These are phyloP conservation scores for Coelastrella sp. DNA, from an alignment of 139 green algal species.

Conservation along the genomic window DNA sequence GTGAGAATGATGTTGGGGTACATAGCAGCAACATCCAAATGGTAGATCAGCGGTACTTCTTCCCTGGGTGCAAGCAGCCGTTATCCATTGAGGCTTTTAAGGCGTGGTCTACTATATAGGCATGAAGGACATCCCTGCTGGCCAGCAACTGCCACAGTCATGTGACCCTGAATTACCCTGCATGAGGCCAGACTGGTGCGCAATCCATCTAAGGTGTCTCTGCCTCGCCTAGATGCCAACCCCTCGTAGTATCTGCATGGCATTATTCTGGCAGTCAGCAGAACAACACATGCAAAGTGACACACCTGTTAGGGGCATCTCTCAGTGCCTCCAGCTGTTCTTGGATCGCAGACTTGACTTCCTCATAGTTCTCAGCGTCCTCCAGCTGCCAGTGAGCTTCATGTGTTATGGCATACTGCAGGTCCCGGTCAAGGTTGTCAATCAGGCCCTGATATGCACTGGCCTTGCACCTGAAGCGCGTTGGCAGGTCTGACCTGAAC, in stretches of 20 bases:
- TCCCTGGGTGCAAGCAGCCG: constrained; percentile 58
- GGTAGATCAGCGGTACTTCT: constrained; percentile 96
- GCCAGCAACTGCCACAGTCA: no score
- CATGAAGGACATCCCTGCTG: no score
- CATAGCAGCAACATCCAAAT: constrained; percentile 99
- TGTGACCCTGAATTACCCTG: no score
- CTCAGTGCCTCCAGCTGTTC: constrained; percentile 79
- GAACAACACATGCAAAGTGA: not conserved
- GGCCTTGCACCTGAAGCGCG: constrained; percentile 83
- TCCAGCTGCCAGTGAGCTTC: constrained; percentile 77
- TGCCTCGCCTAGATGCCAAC: no score
- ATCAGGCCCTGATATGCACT: constrained; percentile 89
- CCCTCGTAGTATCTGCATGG: no score
- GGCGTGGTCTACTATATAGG: no score
- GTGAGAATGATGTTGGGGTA: constrained; percentile 99
- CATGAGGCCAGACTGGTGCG: no score
- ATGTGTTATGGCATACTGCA: constrained; percentile 85
- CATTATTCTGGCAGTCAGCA: not conserved
- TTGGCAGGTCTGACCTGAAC: constrained; percentile 95
- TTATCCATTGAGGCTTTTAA: no score
- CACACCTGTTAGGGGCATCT: constrained; percentile 77
- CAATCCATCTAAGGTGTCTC: no score
- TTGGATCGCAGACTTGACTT: constrained; percentile 69
- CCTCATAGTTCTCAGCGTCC: constrained; percentile 82
- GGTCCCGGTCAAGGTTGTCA: constrained; percentile 92